Conservation (phyloP, 306 rosid genomes). For the Rosa lucieae region DNA sequence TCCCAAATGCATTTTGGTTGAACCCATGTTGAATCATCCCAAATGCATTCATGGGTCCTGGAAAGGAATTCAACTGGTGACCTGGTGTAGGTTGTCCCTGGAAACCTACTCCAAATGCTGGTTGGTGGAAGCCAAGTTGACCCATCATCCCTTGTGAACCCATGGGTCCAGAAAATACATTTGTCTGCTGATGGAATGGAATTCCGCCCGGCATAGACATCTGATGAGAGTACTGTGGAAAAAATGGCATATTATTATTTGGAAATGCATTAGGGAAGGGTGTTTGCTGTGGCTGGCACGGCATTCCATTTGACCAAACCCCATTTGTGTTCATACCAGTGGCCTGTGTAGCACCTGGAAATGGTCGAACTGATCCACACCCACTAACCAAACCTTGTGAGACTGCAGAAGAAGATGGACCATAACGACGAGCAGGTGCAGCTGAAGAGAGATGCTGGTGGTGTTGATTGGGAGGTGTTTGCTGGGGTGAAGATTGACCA, state of each 20-base stretch:
- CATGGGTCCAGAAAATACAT: slow-evolving; percentile 42
- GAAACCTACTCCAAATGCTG: slow-evolving; percentile 44
- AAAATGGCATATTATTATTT: slow-evolving; percentile 49
- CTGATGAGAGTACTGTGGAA: slow-evolving; percentile 45
- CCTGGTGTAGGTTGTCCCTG: slow-evolving; percentile 33
- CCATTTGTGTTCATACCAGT: slow-evolving; percentile 40
- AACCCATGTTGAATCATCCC: slow-evolving; percentile 6
- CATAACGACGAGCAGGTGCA: slow-evolving; percentile 29
- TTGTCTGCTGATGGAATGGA: slow-evolving; percentile 52
- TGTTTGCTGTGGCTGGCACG: slow-evolving; percentile 43
- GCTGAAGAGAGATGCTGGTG: slow-evolving; percentile 29
- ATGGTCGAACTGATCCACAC: slow-evolving; percentile 36
- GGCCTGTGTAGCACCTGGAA: slow-evolving; percentile 38
- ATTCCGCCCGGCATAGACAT: slow-evolving; percentile 42
- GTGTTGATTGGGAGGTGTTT: slow-evolving; percentile 34
- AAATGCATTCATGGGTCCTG: slow-evolving; percentile 3
- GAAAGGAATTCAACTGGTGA: slow-evolving; percentile 12
- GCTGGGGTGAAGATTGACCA: slow-evolving; percentile 22
- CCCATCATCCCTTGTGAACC: slow-evolving; percentile 45
- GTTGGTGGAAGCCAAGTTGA: slow-evolving; percentile 48
- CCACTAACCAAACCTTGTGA: slow-evolving; percentile 41
- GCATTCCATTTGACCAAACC: slow-evolving; percentile 56
- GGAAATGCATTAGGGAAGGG: slow-evolving; percentile 52
- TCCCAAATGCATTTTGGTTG: not conserved
- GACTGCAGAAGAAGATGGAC: slow-evolving; percentile 35